Percentiles rank a stretch among this genome's conserved stretches.
Evolutionary conservation across 164 flowering plant species (phyloP).

Genomic region (Houttuynia cordata): DNA sequence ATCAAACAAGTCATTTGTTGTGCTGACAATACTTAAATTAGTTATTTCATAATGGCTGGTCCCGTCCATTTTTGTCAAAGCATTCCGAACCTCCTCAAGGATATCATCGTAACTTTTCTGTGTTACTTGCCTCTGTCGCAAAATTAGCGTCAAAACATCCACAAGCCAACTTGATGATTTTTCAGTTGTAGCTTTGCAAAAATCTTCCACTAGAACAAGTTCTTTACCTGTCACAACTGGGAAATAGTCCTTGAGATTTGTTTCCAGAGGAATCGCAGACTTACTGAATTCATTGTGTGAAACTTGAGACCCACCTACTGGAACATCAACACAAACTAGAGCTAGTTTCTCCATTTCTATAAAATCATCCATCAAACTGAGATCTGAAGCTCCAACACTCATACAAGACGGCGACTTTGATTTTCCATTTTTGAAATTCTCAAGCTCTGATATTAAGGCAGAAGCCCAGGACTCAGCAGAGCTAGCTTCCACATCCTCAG

Average conservation of each 20-base stretch:
- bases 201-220: constrained; percentile 32
- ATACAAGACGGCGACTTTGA: constrained; percentile 22
- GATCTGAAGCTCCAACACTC: constrained; percentile 33
- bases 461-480: constrained; percentile 54
- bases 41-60: constrained; percentile 9
- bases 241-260: constrained; percentile 1
- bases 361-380: constrained; percentile 78
- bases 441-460: constrained; percentile 36
- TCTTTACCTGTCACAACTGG: constrained; percentile 31
- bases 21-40: constrained; percentile 24
- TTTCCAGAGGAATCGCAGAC: constrained; percentile 4
- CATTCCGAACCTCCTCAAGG: constrained; percentile 46
- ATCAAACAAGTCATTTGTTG: constrained; percentile 15
- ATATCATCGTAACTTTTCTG: constrained; percentile 41
- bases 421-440: constrained; percentile 31
- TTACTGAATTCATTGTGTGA: constrained; percentile 10
- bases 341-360: constrained; percentile 85
- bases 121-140: constrained; percentile 39
- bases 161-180: constrained; percentile 53
- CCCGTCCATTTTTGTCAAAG: constrained; percentile 18
- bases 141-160: constrained; percentile 35
- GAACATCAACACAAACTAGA: constrained; percentile 43
- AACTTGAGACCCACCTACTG: constrained; percentile 12
- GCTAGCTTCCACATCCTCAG: constrained; percentile 28
- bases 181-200: constrained; percentile 9